These are phyloP conservation scores for Aspergillus indologenus DNA, from an alignment of 495 filamentous ascomycete species.

Conservation along the genomic window DNA sequence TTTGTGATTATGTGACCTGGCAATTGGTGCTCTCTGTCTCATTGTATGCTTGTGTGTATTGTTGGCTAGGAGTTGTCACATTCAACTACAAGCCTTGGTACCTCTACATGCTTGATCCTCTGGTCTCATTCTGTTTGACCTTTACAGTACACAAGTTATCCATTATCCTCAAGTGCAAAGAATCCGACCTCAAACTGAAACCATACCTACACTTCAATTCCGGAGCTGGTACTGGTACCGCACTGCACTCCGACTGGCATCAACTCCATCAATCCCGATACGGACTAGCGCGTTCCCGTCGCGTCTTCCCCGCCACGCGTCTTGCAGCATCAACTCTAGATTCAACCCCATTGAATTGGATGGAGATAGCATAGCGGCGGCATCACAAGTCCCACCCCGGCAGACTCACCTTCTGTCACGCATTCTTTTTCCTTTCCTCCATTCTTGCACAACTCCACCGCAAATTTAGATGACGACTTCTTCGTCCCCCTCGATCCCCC, in stretches of 20 bases:
- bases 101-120: no score
- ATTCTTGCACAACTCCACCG: slow-evolving; percentile 12
- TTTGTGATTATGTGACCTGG: not conserved
- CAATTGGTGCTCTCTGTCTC: not conserved
- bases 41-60: no score
- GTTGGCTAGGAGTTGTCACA: no score
- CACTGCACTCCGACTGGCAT: no score
- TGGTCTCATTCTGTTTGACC: no score
- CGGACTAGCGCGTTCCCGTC: slow-evolving; percentile 34
- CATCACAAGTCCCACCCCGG: not conserved
- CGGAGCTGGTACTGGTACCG: no score
- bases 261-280: slow-evolving; percentile 9
- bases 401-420: not conserved
- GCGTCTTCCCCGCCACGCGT: slow-evolving; percentile 33
- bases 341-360: not conserved
- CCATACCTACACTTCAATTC: no score
- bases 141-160: no score
- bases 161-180: no score
- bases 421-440: not conserved
- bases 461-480: slow-evolving; percentile 39
- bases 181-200: no score
- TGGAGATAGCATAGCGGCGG: not conserved
- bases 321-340: slow-evolving; percentile 10
- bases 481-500: slow-evolving; percentile 50
- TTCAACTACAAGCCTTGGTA: no score